Conservation (phyloP, 208 protist genomes). For the Sergeia podlipaevii region DNA sequence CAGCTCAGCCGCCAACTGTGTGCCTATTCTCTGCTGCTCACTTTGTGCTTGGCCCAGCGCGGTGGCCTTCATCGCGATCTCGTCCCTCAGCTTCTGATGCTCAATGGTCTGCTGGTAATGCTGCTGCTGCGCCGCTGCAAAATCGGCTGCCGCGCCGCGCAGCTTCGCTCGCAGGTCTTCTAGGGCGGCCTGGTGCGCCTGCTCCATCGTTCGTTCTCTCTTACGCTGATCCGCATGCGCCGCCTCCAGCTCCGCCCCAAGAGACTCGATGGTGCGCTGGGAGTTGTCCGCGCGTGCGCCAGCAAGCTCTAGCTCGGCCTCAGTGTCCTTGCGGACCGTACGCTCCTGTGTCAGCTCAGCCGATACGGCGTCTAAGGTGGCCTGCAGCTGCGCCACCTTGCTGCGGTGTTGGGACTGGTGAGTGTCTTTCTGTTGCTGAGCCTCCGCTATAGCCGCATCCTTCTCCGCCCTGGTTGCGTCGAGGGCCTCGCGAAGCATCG, state of each 20-base stretch:
- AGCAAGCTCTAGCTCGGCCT: conserved; percentile 55
- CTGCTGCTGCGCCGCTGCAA: conserved; percentile 60
- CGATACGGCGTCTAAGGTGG: conserved; percentile 27
- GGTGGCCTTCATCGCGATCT: conserved; percentile 34
- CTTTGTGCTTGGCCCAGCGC: conserved; percentile 27
- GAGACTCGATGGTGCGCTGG: conserved; percentile 30
- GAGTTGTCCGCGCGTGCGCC: conserved; percentile 43
- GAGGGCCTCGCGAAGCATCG: conserved; percentile 47
- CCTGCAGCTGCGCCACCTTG: conserved; percentile 49
- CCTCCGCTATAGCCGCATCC: conserved; percentile 35
- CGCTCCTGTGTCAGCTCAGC: conserved; percentile 56
- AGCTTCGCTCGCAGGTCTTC: conserved; percentile 54
- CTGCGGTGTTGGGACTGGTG: conserved; percentile 50
- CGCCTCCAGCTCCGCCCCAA: conserved; percentile 47
- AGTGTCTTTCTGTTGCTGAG: conserved; percentile 40
- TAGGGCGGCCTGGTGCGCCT: conserved; percentile 42
- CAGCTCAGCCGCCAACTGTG: conserved; percentile 10
- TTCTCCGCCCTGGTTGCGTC: conserved; percentile 58
- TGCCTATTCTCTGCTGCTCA: conserved; percentile 15
- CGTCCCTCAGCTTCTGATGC: conserved; percentile 49
- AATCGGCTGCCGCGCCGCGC: conserved; percentile 31
- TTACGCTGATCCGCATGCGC: conserved; percentile 47
- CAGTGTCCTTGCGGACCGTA: conserved; percentile 44
- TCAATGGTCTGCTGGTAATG: conserved; percentile 46
- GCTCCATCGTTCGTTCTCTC: conserved; percentile 39